phyloP scores from a whole-genome alignment of 495 filamentous ascomycete species.

The Lentithecium fluviatile region DNA sequence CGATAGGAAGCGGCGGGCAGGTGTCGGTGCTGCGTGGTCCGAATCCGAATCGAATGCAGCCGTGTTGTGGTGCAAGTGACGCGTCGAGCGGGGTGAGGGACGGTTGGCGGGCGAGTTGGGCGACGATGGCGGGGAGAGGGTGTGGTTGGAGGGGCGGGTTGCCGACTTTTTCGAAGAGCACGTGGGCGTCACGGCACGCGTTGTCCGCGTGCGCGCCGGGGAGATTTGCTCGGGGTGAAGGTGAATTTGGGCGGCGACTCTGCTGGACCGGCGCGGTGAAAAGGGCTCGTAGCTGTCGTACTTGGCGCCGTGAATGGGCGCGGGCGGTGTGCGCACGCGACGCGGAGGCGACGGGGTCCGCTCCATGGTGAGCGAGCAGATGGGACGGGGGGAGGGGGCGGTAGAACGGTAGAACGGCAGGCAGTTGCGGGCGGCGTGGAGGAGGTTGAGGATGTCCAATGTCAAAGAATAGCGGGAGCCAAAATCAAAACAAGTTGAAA shows the following conservation, averaged over 20 bases:
- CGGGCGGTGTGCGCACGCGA: slow-evolving; percentile 63
- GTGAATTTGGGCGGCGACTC: slow-evolving; percentile 39
- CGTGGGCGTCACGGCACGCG: slow-evolving; percentile 30
- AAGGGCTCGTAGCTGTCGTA: slow-evolving; percentile 72
- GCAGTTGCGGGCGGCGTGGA: slow-evolving; percentile 4
- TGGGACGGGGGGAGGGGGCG: background rate
- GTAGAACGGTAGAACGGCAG: slow-evolving; percentile 8
- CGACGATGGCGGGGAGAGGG: slow-evolving; percentile 52
- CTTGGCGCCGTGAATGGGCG: slow-evolving; percentile 68
- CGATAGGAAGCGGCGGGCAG: slow-evolving; percentile 23
- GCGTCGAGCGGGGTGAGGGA: slow-evolving; percentile 27
- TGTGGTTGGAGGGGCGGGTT: slow-evolving; percentile 33
- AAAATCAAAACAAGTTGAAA: slow-evolving; percentile 24
- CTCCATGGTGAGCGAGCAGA: slow-evolving; percentile 47
- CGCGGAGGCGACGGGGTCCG: slow-evolving; percentile 66
- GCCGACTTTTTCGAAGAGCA: slow-evolving; percentile 31
- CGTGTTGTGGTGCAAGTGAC: slow-evolving; percentile 14
- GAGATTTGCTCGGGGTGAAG: background rate
- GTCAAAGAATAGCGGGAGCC: background rate
- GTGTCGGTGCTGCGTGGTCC: slow-evolving; percentile 28
- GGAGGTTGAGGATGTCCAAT: background rate
- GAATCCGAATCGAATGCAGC: slow-evolving; percentile 30
- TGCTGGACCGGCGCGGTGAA: slow-evolving; percentile 58
- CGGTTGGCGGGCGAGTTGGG: slow-evolving; percentile 49
- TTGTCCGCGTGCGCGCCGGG: slow-evolving; percentile 1